Conservation (phyloP, 805 yeast species). For the Kazachstania martiniae region DNA sequence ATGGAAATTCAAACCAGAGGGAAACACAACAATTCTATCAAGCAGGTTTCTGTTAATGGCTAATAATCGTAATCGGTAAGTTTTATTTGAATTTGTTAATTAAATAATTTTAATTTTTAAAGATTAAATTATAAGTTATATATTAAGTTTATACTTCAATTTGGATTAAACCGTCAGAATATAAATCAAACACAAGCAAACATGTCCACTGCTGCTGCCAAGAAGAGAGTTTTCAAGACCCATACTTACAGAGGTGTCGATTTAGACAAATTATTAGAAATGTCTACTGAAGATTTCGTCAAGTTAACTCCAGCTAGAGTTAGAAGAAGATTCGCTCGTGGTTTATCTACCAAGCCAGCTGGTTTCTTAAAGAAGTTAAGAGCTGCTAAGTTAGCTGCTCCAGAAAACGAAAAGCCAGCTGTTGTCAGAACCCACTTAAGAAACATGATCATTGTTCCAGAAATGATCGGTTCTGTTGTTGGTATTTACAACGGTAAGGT, state of each 20-base stretch:
- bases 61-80: too few species aligned
- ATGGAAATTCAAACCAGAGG: too few species aligned
- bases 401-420: slow-evolving; percentile 93
- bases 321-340: slow-evolving; percentile 99
- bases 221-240: slow-evolving; percentile 90
- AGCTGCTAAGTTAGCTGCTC: slow-evolving; percentile 88
- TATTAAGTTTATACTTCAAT: too few species aligned
- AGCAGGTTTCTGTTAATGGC: too few species aligned
- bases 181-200: slow-evolving; percentile 4
- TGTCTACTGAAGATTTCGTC: slow-evolving; percentile 94
- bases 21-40: too few species aligned
- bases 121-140: too few species aligned
- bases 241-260: slow-evolving; percentile 99
- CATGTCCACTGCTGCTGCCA: slow-evolving; percentile 32
- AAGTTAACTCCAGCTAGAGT: slow-evolving; percentile 97
- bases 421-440: slow-evolving; percentile 98
- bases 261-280: slow-evolving; percentile 83
- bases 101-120: too few species aligned
- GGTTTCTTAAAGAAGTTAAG: slow-evolving; percentile 95
- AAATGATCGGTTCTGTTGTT: slow-evolving; percentile 98
- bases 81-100: too few species aligned
- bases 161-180: too few species aligned
- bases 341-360: slow-evolving; percentile 89
- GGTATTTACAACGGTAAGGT: slow-evolving; percentile 99
- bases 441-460: slow-evolving; percentile 98